Evolutionary conservation across 805 yeast genomes (phyloP).

Genomic region (Ogataea paraovalis): DNA sequence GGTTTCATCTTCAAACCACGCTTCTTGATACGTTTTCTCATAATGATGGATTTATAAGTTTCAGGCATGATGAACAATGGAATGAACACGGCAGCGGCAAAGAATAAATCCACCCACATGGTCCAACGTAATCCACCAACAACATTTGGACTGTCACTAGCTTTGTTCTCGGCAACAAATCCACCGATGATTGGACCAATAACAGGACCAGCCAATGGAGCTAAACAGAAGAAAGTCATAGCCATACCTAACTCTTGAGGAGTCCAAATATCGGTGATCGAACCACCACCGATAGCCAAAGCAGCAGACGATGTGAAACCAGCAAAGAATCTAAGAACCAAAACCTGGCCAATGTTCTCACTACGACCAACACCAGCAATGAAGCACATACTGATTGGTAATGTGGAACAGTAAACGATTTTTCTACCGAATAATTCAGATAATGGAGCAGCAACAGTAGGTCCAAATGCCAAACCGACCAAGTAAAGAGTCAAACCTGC

Average conservation of each 20-base stretch:
- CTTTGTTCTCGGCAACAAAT: slow-evolving; percentile 54
- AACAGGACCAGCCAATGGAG: slow-evolving; percentile 80
- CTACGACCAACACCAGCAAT: slow-evolving; percentile 72
- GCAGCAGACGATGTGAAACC: slow-evolving; percentile 81
- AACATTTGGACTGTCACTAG: slow-evolving; percentile 9
- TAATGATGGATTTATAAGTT: slow-evolving; percentile 67
- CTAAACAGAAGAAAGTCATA: slow-evolving; percentile 73
- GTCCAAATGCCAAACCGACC: slow-evolving; percentile 68
- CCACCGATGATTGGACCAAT: slow-evolving; percentile 75
- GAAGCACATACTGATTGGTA: slow-evolving; percentile 66
- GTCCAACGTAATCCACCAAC: slow-evolving; percentile 63
- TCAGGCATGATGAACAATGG: slow-evolving; percentile 51
- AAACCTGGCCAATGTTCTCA: slow-evolving; percentile 52
- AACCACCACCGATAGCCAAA: slow-evolving; percentile 80
- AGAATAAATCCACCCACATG: slow-evolving; percentile 67
- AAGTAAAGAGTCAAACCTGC: slow-evolving; percentile 69
- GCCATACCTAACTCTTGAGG: slow-evolving; percentile 64
- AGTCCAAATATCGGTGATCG: slow-evolving; percentile 73
- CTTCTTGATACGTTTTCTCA: slow-evolving; percentile 55
- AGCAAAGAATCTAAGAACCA: slow-evolving; percentile 68
- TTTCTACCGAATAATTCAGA: slow-evolving; percentile 69
- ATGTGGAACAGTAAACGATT: slow-evolving; percentile 52
- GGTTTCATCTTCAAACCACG: slow-evolving; percentile 50
- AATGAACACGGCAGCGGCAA: slow-evolving; percentile 53
- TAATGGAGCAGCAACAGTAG: slow-evolving; percentile 67